These are phyloP conservation scores for Hyaloperonospora arabidopsidis DNA, from an alignment of 352 stramenopile species.

Conservation along the genomic window DNA sequence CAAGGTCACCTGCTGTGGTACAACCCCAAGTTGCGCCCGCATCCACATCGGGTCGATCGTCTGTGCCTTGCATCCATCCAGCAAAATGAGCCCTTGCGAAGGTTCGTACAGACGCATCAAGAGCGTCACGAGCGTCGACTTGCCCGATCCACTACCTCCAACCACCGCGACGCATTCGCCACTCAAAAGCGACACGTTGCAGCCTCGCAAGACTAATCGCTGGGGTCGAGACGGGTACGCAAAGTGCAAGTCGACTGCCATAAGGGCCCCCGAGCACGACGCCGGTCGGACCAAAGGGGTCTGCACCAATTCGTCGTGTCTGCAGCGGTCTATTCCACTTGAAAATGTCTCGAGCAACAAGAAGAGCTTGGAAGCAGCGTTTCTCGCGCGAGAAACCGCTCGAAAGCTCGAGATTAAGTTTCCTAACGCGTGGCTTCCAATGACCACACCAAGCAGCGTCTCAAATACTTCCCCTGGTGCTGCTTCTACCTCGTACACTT, in stretches of 20 bases:
- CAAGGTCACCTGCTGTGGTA: slow-evolving; percentile 29
- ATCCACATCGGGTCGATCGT: slow-evolving; percentile 29
- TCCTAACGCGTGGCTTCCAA: too few relatives aligned
- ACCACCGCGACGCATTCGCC: slow-evolving; percentile 44
- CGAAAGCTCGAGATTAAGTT: too few relatives aligned
- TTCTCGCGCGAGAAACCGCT: too few relatives aligned
- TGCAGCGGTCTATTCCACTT: too few relatives aligned
- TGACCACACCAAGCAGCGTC: too few relatives aligned
- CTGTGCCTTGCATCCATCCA: slow-evolving; percentile 34
- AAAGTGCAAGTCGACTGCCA: slow-evolving; percentile 21
- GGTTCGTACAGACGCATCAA: slow-evolving; percentile 29
- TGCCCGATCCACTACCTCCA: slow-evolving; percentile 26
- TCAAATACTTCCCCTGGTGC: slow-evolving; percentile 8
- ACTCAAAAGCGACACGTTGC: slow-evolving; percentile 24
- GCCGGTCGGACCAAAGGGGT: slow-evolving; percentile 11
- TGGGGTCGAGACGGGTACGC: slow-evolving; percentile 15
- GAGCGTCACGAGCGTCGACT: slow-evolving; percentile 28
- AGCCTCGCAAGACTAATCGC: slow-evolving; percentile 19
- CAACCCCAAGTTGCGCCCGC: slow-evolving; percentile 35
- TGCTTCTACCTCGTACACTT: slow-evolving; percentile 21
- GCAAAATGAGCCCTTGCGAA: slow-evolving; percentile 23
- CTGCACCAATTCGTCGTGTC: not conserved
- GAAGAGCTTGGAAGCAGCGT: too few relatives aligned
- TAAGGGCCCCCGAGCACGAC: slow-evolving; percentile 8
- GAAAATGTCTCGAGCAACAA: too few relatives aligned